A percentile compares a stretch with the other conserved stretches of the same genome.
phyloP scores from a whole-genome alignment of 768 basidiomycete genomes.

The Agrocybe praecox region DNA sequence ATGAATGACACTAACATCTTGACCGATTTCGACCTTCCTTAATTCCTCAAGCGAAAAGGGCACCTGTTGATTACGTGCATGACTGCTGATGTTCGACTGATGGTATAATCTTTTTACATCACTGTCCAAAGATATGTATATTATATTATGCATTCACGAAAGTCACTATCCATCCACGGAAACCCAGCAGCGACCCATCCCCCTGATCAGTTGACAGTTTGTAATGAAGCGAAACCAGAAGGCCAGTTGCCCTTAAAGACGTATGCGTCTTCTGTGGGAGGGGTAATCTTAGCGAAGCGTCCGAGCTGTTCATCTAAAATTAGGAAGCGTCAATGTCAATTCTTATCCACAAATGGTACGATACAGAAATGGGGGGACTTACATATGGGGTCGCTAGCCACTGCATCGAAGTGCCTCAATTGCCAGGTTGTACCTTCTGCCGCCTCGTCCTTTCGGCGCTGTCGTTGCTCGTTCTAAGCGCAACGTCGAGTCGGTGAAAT shows the following conservation, averaged over 20 bases:
- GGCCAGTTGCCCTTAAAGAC: slow-evolving; percentile 69
- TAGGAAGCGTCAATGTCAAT: background rate
- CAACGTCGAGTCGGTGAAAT: background rate
- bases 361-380: slow-evolving; percentile 27
- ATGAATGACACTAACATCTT: too few species aligned
- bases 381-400: slow-evolving; percentile 77
- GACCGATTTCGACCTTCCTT: too few species aligned
- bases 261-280: slow-evolving; percentile 78
- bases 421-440: slow-evolving; percentile 75
- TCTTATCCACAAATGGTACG: background rate
- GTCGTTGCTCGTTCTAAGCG: slow-evolving; percentile 88
- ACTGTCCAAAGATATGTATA: too few species aligned
- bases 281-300: slow-evolving; percentile 58
- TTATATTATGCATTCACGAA: too few species aligned
- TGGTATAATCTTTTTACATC: too few species aligned
- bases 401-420: slow-evolving; percentile 74
- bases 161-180: background rate
- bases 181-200: background rate
- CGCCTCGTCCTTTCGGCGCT: slow-evolving; percentile 80
- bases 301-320: slow-evolving; percentile 67
- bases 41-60: too few species aligned
- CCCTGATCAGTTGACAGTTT: background rate
- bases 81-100: too few species aligned
- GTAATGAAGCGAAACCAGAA: slow-evolving; percentile 10
- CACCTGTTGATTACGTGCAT: too few species aligned